phyloP scores from a whole-genome alignment of 805 yeast species.

The Starmerella davenportii region DNA sequence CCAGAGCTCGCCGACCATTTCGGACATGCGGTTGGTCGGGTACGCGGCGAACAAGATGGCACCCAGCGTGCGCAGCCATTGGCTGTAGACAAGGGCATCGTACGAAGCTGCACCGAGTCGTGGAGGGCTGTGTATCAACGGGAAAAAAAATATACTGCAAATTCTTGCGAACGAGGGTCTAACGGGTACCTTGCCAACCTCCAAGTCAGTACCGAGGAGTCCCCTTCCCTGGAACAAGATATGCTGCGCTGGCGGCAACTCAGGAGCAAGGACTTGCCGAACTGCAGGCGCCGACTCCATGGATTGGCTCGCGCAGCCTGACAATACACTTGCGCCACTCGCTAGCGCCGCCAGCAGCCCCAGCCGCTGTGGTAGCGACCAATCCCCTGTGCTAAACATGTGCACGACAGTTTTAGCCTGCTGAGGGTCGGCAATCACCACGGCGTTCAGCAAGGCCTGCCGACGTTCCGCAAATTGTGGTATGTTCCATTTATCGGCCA shows the following conservation, averaged over 20 bases:
- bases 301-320: not conserved
- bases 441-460: slow-evolving; percentile 46
- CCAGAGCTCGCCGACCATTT: slow-evolving; percentile 38
- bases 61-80: slow-evolving; percentile 41
- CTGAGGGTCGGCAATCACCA: slow-evolving; percentile 38
- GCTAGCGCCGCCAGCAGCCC: slow-evolving; percentile 37
- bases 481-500: slow-evolving; percentile 41
- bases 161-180: slow-evolving; percentile 28
- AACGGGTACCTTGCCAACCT: not conserved
- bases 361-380: slow-evolving; percentile 64
- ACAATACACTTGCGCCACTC: not conserved
- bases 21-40: slow-evolving; percentile 35
- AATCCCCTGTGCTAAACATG: slow-evolving; percentile 49
- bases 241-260: not conserved
- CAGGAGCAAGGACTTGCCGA: not conserved
- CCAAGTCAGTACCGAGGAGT: not conserved
- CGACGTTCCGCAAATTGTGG: slow-evolving; percentile 44
- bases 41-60: slow-evolving; percentile 40
- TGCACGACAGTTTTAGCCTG: slow-evolving; percentile 27
- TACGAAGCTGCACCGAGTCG: slow-evolving; percentile 11
- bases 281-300: not conserved
- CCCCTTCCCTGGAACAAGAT: not conserved
- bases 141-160: slow-evolving; percentile 35
- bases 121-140: slow-evolving; percentile 27
- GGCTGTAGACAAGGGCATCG: slow-evolving; percentile 30